Base-by-base conservation (phyloP, 1,284 basidiomycete species). In the Cutaneotrichosporon curvatum region DNA sequence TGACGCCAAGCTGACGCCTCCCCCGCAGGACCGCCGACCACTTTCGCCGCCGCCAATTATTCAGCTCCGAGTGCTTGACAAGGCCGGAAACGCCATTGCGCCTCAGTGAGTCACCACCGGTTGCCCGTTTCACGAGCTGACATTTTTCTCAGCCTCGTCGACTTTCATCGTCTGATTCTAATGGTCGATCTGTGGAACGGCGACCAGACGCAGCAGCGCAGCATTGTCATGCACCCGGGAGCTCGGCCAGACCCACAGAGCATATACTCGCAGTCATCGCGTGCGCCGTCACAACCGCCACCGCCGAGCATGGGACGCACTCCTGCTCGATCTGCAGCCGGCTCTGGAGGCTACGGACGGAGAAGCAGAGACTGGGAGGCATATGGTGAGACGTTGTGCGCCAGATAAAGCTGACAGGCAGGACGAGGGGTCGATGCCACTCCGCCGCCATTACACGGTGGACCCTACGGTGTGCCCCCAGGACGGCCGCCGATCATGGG, bases 121-220 rank as follows among this genome's bases (percentile, higher is more conserved):
- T 2, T n/a, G 14, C 18, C 14, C 10, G 14, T 12, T 10, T 9
- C 16, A 18, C 34, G 34, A n/a, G 12, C 34, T 16, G 9, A 35
- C 34, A n/a, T n/a, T n/a, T 35, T 18, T 18, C 21, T 22, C 40
- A 53, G 51, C 19, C 20, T 37, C n/a, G 35, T 92, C 43, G 84
- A 91, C 66, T 81, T 78, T 51, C 84, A 85, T 2, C 89, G 88
- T 71, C 85, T 94, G 63, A 72, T 94, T 37, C 83, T 89, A 21
- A 87, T 85, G 37, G 87, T 87, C 14, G 89, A 92, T 69, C 74
- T 92, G 1, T 90, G 87, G 84, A 87, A 85, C 1, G 78, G 77
- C 35, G 87, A 88, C 60, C 82, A 81, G 28, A 80, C 78, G 52
- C 79, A 81, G 33, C 85, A 90, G 60, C 83, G 84, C 73, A 90